phyloP scores from a whole-genome alignment of 2,329 filamentous ascomycete genomes.

The Aspergillus fumigatus region DNA sequence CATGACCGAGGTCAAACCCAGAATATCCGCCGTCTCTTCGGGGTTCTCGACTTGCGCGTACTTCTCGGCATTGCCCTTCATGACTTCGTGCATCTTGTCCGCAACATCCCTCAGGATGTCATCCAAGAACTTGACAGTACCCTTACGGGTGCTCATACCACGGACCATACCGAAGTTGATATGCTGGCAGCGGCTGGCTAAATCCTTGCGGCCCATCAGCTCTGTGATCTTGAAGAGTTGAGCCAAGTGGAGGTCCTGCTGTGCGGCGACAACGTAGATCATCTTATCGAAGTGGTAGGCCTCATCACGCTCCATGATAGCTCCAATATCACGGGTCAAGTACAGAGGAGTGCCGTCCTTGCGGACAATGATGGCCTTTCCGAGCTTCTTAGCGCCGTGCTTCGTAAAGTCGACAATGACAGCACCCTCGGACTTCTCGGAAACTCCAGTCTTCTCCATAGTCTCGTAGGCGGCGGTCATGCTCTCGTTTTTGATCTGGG shows the following conservation, averaged over 20 bases:
- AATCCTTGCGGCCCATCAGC: constrained; percentile 57
- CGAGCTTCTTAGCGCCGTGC: constrained; percentile 63
- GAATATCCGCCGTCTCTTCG: constrained; percentile 72
- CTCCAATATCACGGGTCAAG: constrained; percentile 65
- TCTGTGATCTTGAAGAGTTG: constrained; percentile 63
- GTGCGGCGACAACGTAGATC: constrained; percentile 62
- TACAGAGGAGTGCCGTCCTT: constrained; percentile 66
- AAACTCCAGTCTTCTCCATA: constrained; percentile 57
- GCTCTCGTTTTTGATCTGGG: constrained; percentile 59
- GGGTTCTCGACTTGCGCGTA: constrained; percentile 87
- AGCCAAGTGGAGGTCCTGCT: constrained; percentile 61
- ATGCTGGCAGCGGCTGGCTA: constrained; percentile 57
- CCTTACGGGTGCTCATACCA: constrained; percentile 62
- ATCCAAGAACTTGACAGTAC: constrained; percentile 69
- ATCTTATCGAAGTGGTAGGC: constrained; percentile 62
- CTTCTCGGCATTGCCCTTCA: constrained; percentile 85
- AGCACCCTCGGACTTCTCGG: constrained; percentile 62
- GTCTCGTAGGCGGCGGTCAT: constrained; percentile 57
- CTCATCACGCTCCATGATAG: constrained; percentile 59
- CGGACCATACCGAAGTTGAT: constrained; percentile 65
- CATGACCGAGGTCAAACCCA: constrained; percentile 95
- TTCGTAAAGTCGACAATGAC: constrained; percentile 67
- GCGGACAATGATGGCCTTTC: constrained; percentile 62
- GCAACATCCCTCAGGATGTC: constrained; percentile 74
- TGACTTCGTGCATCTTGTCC: constrained; percentile 97